A percentile compares a stretch with the other conserved stretches of the same genome.
Conservation (phyloP, 352 stramenopile genomes). For the Pythium oligandrum region DNA sequence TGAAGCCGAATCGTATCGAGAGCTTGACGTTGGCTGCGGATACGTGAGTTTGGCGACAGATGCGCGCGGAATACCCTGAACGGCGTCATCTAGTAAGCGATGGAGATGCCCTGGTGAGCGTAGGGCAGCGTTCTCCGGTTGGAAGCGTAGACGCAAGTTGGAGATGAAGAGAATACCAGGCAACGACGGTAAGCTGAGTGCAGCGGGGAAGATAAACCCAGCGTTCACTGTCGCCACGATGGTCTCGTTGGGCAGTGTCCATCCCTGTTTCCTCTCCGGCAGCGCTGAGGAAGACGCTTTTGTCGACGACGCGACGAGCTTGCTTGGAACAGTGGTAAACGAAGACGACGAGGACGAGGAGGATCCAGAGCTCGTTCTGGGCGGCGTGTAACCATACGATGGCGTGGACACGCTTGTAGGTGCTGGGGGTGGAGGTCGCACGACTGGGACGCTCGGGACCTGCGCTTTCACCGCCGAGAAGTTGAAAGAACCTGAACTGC, state of each 20-base stretch:
- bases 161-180: slow-evolving; percentile 59
- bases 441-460: no score
- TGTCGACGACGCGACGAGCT: neutral
- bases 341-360: slow-evolving; percentile 1
- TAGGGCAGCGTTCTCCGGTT: slow-evolving; percentile 45
- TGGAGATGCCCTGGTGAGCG: slow-evolving; percentile 41
- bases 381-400: no score
- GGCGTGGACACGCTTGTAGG: no score
- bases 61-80: slow-evolving; percentile 55
- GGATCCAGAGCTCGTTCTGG: neutral
- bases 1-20: slow-evolving; percentile 23
- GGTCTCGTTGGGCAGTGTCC: slow-evolving; percentile 40
- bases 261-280: slow-evolving; percentile 3
- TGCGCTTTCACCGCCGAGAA: neutral
- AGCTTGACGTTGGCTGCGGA: slow-evolving; percentile 35
- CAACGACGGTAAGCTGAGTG: slow-evolving; percentile 38
- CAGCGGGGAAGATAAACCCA: slow-evolving; percentile 50
- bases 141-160: slow-evolving; percentile 67
- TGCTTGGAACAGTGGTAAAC: neutral
- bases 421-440: no score
- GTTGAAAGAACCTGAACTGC: neutral
- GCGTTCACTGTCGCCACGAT: slow-evolving; percentile 32
- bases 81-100: slow-evolving; percentile 49
- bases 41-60: slow-evolving; percentile 69
- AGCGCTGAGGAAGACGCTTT: slow-evolving; percentile 3